Conservation (phyloP, 352 stramenopile genomes). For the Pythium coloratum region DNA sequence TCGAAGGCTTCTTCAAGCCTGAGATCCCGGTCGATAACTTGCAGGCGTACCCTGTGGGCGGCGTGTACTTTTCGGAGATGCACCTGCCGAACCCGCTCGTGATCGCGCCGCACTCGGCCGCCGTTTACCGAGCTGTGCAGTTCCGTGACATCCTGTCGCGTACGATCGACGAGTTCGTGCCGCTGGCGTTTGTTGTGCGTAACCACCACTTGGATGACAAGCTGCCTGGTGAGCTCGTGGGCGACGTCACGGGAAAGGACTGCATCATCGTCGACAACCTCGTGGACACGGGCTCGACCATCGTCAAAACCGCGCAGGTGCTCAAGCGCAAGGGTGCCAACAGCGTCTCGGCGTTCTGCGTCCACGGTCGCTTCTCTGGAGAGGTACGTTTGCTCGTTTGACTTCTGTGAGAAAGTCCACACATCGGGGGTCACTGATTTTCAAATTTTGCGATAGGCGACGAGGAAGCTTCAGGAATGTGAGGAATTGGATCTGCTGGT, state of each 20-base stretch:
- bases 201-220: constrained; percentile 81
- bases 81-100: constrained; percentile 67
- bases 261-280: constrained; percentile 88
- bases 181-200: constrained; percentile 79
- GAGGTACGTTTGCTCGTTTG: constrained; percentile 39
- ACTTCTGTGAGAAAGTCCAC: not conserved
- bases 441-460: constrained; percentile 34
- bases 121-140: constrained; percentile 70
- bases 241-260: constrained; percentile 77
- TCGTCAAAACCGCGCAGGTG: constrained; percentile 82
- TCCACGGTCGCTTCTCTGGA: constrained; percentile 82
- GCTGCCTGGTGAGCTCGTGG: constrained; percentile 70
- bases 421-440: not conserved
- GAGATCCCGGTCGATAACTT: constrained; percentile 86
- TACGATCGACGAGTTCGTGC: constrained; percentile 77
- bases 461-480: constrained; percentile 60
- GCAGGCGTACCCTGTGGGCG: constrained; percentile 80
- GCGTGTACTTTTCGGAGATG: constrained; percentile 87
- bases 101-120: constrained; percentile 79
- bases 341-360: constrained; percentile 79
- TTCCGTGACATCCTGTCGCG: constrained; percentile 83
- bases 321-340: constrained; percentile 77
- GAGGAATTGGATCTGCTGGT: constrained; percentile 81
- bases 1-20: constrained; percentile 89
- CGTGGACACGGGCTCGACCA: constrained; percentile 82